Conservation (phyloP, 1,139 yeast genomes). For the Geotrichum cucujoidarum region DNA sequence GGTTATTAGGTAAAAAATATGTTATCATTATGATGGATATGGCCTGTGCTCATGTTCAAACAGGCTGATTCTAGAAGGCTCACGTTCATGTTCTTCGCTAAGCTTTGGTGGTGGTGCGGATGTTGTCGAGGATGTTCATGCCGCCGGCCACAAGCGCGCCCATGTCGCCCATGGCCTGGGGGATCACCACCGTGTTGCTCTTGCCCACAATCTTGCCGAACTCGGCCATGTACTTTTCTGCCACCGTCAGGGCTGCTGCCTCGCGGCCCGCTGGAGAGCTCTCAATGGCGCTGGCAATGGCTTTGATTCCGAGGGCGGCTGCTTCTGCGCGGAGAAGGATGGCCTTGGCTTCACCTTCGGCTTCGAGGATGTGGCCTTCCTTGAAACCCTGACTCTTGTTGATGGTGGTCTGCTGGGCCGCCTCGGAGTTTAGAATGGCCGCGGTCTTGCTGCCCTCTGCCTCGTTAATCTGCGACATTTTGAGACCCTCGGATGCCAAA, state of each 20-base stretch:
- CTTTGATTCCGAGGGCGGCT: conserved; percentile 63
- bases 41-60: too few relatives aligned
- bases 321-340: conserved; percentile 67
- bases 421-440: conserved; percentile 67
- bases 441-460: conserved; percentile 79
- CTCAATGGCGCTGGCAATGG: conserved; percentile 61
- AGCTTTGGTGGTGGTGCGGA: too few relatives aligned
- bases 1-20: too few relatives aligned
- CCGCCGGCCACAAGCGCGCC: conserved; percentile 75
- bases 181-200: conserved; percentile 70
- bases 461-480: conserved; percentile 71
- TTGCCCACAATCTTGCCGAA: conserved; percentile 81
- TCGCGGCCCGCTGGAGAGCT: conserved; percentile 66
- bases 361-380: conserved; percentile 71
- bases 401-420: conserved; percentile 55
- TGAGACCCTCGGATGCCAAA: conserved; percentile 77
- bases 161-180: conserved; percentile 70
- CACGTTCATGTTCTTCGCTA: too few relatives aligned
- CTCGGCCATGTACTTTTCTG: conserved; percentile 78
- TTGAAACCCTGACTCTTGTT: conserved; percentile 68
- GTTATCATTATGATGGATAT: too few relatives aligned
- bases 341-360: conserved; percentile 66
- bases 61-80: too few relatives aligned
- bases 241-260: conserved; percentile 74
- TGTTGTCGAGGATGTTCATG: conserved; percentile 60